A percentile compares a stretch with the other conserved stretches of the same genome.
Conservation (phyloP, 495 filamentous ascomycete species). For the Cercophora samala region DNA sequence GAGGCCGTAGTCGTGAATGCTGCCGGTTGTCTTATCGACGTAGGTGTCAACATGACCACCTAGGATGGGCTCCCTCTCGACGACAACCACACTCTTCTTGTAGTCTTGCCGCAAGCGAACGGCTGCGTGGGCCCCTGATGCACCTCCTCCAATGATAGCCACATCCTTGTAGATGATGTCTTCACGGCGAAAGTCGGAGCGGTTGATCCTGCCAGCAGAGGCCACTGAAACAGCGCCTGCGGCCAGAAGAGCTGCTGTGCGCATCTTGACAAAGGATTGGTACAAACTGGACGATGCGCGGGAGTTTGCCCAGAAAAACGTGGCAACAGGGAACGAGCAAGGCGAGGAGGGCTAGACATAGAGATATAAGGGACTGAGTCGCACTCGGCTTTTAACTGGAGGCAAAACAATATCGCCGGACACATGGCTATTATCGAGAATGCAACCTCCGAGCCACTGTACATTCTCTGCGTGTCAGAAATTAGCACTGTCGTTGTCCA, state of each 20-base stretch:
- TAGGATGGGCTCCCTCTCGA: slow-evolving; percentile 40
- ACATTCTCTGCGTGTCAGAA: not conserved
- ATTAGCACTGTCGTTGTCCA: not conserved
- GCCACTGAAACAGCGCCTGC: not conserved
- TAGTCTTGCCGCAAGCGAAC: slow-evolving; percentile 41
- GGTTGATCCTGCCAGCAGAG: not conserved
- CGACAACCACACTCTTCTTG: slow-evolving; percentile 38
- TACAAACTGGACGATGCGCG: not conserved
- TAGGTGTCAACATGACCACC: slow-evolving; percentile 44
- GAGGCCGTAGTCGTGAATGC: slow-evolving; percentile 40
- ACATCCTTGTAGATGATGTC: slow-evolving; percentile 30
- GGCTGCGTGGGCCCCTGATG: slow-evolving; percentile 47
- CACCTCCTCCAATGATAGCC: slow-evolving; percentile 45
- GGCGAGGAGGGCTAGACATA: not conserved
- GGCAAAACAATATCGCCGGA: not conserved
- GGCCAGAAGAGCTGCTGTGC: not conserved
- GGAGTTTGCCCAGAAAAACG: not conserved
- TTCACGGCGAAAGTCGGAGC: not conserved
- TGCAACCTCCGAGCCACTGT: not conserved
- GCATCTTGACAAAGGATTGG: not conserved
- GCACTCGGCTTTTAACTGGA: not conserved
- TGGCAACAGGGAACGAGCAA: not conserved
- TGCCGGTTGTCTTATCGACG: slow-evolving; percentile 29
- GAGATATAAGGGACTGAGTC: not conserved
- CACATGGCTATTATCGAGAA: not conserved